Evolutionary conservation across 306 rosid species (phyloP).

Genomic region (Pueraria montana): DNA sequence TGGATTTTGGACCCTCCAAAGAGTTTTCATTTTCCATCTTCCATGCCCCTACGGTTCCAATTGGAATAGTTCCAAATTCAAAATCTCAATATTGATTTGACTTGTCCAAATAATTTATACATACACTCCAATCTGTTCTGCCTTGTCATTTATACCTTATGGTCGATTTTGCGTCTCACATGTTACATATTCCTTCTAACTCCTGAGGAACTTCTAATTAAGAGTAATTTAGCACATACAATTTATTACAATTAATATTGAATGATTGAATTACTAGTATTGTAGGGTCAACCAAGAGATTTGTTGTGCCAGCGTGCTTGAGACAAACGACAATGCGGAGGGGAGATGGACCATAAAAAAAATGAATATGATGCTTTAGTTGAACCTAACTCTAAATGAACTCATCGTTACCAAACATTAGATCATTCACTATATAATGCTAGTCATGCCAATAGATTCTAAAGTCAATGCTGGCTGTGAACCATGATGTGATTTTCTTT

Average conservation of each 20-base stretch:
- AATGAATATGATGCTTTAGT: constrained; percentile 38
- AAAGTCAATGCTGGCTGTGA: constrained; percentile 16
- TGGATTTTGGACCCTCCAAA: constrained; percentile 16
- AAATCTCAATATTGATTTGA: not conserved
- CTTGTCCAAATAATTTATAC: not conserved
- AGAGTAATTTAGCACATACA: not conserved
- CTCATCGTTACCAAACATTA: constrained; percentile 1
- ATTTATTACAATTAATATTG: not conserved
- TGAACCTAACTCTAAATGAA: constrained; percentile 44
- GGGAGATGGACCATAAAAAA: constrained; percentile 22
- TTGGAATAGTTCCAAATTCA: constrained; percentile 21
- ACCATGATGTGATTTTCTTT: not conserved
- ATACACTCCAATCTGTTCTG: not conserved
- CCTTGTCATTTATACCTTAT: too few species aligned
- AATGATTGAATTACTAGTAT: not conserved
- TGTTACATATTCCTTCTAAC: constrained; percentile 6
- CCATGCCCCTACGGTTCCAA: not conserved
- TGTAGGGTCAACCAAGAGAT: constrained; percentile 13
- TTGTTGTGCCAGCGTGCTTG: constrained; percentile 18
- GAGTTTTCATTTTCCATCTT: not conserved
- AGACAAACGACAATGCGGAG: constrained; percentile 37
- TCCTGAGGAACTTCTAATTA: not conserved
- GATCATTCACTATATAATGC: constrained; percentile 32
- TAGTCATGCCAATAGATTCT: constrained; percentile 6
- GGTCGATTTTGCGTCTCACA: not conserved